Base-by-base conservation (phyloP, 306 rosid species). In the Casuarina cunninghamiana region DNA sequence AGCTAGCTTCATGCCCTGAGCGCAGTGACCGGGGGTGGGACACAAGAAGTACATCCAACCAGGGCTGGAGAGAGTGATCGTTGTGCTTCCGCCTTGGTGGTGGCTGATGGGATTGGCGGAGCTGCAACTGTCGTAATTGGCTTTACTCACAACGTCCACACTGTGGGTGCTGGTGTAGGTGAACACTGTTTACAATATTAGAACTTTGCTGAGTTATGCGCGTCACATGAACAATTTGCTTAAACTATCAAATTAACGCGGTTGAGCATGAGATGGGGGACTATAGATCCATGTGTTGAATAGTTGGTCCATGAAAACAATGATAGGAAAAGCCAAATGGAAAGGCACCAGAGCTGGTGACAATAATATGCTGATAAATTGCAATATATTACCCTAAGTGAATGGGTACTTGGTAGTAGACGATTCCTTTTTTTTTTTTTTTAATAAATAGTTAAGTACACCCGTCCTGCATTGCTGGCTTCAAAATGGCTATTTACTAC, bases 1-100 rank as follows among this genome's bases (percentile, higher is more conserved):
- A 35, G 19, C 0, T 3, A 93, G 89, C 75, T 91, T 93, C 98
- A 84, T 84, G 71, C 98, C 97, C 3, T 6, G 5, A 3, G 1
- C 0, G 72, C 97, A 91, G 80, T 93, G 95, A 19, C 89, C 87
- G 19, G 71, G 0, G 0, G 79, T 72, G 1, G 97, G 90, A 75
- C 98, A 91, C 3, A 87, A 46, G 86, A 81, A 93, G 87, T 88
- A 88, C 65, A 1, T 7, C 1, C 77, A 58, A 1, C 98, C 97
- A 0, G 85, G 0, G 3, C 51, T 0, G 0, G 78, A 0, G 26
- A 93, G 79, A n/a, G 75, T 0, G 72, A 93, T 58, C 16, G 83
- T 84, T 4, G 87, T 76, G 63, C 39, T 50, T 3, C 94, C 92
- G 55, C 26, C 90, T 0, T 0, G 0, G 21, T 89, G 43, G 38